Evolutionary conservation across 2,329 filamentous ascomycete species (phyloP).

Genomic region (Rutstroemia sp.): DNA sequence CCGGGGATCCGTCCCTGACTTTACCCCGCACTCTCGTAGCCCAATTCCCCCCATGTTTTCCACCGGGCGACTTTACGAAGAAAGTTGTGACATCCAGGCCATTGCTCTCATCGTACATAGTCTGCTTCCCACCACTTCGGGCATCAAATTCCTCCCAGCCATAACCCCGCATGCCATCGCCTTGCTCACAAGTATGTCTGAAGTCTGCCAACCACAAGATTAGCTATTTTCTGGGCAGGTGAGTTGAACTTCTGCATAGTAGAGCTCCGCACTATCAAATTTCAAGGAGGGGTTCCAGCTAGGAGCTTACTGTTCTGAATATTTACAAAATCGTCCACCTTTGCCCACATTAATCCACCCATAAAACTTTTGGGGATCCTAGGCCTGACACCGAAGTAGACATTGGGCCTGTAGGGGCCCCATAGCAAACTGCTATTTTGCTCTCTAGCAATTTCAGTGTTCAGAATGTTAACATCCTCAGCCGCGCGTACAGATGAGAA

Average conservation of each 20-base stretch:
- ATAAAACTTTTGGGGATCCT: constrained; percentile 74
- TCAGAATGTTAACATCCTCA: constrained; percentile 24
- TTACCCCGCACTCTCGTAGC: constrained; percentile 79
- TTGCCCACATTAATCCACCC: constrained; percentile 82
- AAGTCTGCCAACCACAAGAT: constrained; percentile 50
- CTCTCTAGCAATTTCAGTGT: constrained; percentile 30
- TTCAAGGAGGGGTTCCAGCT: no score
- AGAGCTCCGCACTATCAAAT: neutral
- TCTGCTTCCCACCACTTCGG: constrained; percentile 77
- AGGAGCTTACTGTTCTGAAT: constrained; percentile 63
- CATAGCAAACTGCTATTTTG: constrained; percentile 85
- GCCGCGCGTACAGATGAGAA: constrained; percentile 12
- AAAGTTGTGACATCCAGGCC: constrained; percentile 84
- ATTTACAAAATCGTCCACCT: constrained; percentile 69
- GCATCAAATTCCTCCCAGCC: constrained; percentile 98
- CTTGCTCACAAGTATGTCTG: constrained; percentile 91
- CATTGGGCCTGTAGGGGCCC: constrained; percentile 89
- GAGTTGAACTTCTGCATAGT: neutral
- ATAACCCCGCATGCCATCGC: constrained; percentile 89
- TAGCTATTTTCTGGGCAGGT: constrained; percentile 5
- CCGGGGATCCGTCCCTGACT: constrained; percentile 60
- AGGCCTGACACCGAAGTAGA: constrained; percentile 88
- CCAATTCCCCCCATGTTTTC: constrained; percentile 83
- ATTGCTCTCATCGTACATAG: constrained; percentile 85
- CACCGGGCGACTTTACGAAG: constrained; percentile 88